Conservation (phyloP, 1,284 basidiomycete species). For the Tilletia walkeri region DNA sequence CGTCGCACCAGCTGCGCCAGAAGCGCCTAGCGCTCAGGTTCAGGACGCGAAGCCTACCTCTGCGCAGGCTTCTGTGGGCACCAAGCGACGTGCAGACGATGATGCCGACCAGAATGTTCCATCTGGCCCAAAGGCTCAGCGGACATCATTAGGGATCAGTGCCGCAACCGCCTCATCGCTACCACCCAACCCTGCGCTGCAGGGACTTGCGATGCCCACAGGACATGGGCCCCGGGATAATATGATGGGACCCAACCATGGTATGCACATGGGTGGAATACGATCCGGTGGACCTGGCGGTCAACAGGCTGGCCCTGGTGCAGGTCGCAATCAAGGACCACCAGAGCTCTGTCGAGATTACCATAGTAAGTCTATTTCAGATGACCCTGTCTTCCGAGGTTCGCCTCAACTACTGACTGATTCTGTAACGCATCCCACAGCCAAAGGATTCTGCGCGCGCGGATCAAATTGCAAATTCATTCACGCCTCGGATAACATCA, state of each 20-base stretch:
- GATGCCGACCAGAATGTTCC: conserved; percentile 23
- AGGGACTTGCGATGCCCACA: conserved; percentile 6
- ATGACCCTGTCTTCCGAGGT: not conserved
- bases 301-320: conserved; percentile 17
- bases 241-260: not conserved
- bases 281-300: conserved; percentile 19
- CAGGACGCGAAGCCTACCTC: conserved; percentile 21
- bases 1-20: conserved; percentile 15
- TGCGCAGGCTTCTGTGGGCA: conserved; percentile 19
- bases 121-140: conserved; percentile 18
- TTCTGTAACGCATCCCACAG: conserved; percentile 27
- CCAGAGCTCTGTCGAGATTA: conserved; percentile 52
- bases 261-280: conserved; percentile 16
- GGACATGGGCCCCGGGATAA: not conserved
- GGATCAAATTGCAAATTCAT: conserved; percentile 88
- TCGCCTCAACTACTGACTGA: not conserved
- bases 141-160: not conserved
- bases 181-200: conserved; percentile 11
- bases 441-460: conserved; percentile 73
- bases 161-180: not conserved
- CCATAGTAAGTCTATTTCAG: conserved; percentile 33
- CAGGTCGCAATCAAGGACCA: conserved; percentile 22
- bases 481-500: conserved; percentile 60
- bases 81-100: conserved; percentile 39
- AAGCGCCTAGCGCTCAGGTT: conserved; percentile 1